Base-by-base conservation (phyloP, 345 rosid genomes). In the Hibiscus trionum region DNA sequence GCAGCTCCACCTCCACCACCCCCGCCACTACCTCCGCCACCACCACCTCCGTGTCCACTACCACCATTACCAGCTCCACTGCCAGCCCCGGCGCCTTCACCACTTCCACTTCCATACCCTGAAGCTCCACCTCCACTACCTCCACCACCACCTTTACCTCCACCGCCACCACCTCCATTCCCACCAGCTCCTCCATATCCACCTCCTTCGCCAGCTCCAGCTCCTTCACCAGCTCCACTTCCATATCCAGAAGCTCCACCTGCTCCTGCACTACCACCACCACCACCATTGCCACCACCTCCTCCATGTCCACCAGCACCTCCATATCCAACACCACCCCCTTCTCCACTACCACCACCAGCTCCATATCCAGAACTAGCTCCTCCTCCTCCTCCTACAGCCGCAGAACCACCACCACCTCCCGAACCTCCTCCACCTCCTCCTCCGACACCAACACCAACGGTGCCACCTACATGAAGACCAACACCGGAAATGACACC, bases 51-150 rank as follows among this genome's bases (percentile, higher is more conserved):
- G 31, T 55, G 15, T 7, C 72, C 72, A 17, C 4, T 44, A 0
- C 63, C 67, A 0, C 75, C 81, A 15, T 46, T 52, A 3, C 77
- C 81, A 37, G 55, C 17, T 1, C 79, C 82, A 10, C 69, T 12
- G 0, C 82, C 83, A 19, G 71, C 76, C 1, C 82, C 84, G 7
- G 68, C 55, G 6, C 63, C 85, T 72, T 65, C 64, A 0, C 84
- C 86, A 9, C 59, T 73, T 27, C 77, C 77, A n/a, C 70, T 49
- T 8, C 82, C 81, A 47, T 57, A 11, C 2, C 70, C 77, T 11
- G 27, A 29, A 35, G 11, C 72, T 57, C 42, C 71, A 4, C 77
- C 73, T 3, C n/a, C 5, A 35, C 47, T 21, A 71, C 16, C 56
- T 3, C 73, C 63, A 15, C 65, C 75, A 17, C 39, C 80, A 53